Evolutionary conservation across 2,329 filamentous ascomycete genomes (phyloP), one percentile per base, ranked within the genome.

Genomic region (Fusarium musae): DNA sequence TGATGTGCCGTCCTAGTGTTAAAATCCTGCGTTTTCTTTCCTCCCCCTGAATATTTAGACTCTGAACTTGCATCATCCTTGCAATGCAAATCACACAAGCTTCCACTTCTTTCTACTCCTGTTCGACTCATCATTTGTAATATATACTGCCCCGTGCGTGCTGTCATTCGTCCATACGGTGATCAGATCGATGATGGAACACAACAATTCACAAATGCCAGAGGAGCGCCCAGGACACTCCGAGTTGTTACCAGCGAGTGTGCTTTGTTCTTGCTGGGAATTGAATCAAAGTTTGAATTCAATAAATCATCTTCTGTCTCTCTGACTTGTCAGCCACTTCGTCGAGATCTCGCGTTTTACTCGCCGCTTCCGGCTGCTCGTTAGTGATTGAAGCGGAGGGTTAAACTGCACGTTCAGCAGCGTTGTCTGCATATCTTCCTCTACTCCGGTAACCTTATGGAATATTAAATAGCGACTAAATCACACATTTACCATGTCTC

Each of bases 381-480:
- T 40, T 23, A 10, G 7, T n/a, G 10, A 39, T 12, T 23, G 52
- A 30, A 12, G 11, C 3, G 15, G 9, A 56, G n/a, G 4, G 19
- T 19, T 16, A 4, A 13, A 5, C 9, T 16, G 12, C 16, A 23
- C 2, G 9, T n/a, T 12, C 39, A 17, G 17, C 30, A 23, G 37
- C n/a, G 9, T 34, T 21, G 5, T 12, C 30, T 17, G 7, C 2
- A 17, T 17, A 28, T 17, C 15, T 8, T 9, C 9, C 28, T 12
- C 39, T n/a, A 7, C 19, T n/a, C 2, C 3, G 6, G 16, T 9
- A n/a, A 28, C 4, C 3, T 9, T 6, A 17, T 5, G 0, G 3
- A 15, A 26, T 3, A 2, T 5, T 0, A 3, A 12, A 40, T 6
- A 11, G 10, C 0, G 2, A 1, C 3, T 17, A 10, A 1, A 6